Percentiles rank a stretch among this genome's conserved stretches.
phyloP scores from a whole-genome alignment of 148 eudicot genomes.

The Nepenthes gracilis region DNA sequence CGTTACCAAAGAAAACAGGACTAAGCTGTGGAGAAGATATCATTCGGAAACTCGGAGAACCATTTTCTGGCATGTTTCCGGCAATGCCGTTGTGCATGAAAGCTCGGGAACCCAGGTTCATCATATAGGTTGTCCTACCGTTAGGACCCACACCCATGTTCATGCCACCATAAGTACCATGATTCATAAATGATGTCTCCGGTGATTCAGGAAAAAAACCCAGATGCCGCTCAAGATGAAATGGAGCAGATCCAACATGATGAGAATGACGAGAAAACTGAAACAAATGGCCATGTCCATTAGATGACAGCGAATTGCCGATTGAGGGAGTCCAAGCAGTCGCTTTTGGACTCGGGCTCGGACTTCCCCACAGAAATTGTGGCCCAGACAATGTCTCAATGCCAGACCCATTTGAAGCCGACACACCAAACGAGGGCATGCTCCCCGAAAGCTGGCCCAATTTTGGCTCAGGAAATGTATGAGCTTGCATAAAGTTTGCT shows the following conservation, averaged over 20 bases:
- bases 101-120: conserved; percentile 33
- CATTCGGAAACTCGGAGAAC: conserved; percentile 49
- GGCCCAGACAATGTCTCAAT: conserved; percentile 72
- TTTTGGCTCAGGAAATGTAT: conserved; percentile 64
- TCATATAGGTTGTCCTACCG: conserved; percentile 30
- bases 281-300: conserved; percentile 39
- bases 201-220: conserved; percentile 57
- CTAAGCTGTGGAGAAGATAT: conserved; percentile 57
- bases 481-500: conserved; percentile 39
- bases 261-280: conserved; percentile 37
- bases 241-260: conserved; percentile 77
- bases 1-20: conserved; percentile 52
- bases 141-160: conserved; percentile 35
- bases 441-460: conserved; percentile 32
- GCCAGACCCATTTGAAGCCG: conserved; percentile 53
- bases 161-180: conserved; percentile 32
- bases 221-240: conserved; percentile 49
- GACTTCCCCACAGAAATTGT: conserved; percentile 85
- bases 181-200: conserved; percentile 37
- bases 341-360: conserved; percentile 26
- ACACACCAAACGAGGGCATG: conserved; percentile 40
- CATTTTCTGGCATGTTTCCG: conserved; percentile 40
- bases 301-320: conserved; percentile 31
- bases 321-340: conserved; percentile 29
- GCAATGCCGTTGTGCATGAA: conserved; percentile 25